phyloP scores from a whole-genome alignment of 345 rosid species.

The Clausena lansium region DNA sequence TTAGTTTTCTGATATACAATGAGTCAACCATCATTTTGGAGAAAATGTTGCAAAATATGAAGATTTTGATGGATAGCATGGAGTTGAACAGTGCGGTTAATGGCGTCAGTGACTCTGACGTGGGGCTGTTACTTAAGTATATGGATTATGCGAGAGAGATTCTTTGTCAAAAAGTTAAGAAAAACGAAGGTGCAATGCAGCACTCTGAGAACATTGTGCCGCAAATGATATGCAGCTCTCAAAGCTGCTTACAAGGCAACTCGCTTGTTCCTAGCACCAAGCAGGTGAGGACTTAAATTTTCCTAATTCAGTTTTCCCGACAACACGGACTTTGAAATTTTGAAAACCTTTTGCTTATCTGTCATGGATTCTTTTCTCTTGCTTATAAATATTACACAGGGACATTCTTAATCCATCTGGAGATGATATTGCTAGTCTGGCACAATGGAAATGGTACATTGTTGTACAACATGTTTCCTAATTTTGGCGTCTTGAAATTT shows the following conservation, averaged over 20 bases:
- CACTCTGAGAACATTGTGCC: conserved; percentile 19
- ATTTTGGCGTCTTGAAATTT: not conserved
- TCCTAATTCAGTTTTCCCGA: not conserved
- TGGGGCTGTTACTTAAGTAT: conserved; percentile 37
- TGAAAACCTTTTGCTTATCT: not conserved
- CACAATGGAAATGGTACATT: not conserved
- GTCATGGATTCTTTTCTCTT: not conserved
- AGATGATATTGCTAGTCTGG: not conserved
- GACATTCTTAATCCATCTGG: not conserved
- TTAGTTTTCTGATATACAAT: conserved; percentile 53
- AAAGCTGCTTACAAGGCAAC: conserved; percentile 32
- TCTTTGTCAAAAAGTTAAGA: conserved; percentile 31
- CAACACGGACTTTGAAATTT: not conserved
- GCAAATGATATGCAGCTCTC: conserved; percentile 24
- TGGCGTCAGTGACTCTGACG: conserved; percentile 39
- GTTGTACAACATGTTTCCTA: not conserved
- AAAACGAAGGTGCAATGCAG: conserved; percentile 18
- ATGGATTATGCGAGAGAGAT: conserved; percentile 46
- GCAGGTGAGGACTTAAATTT: conserved; percentile 45
- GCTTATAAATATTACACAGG: not conserved
- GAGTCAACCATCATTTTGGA: conserved; percentile 53
- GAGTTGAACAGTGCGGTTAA: conserved; percentile 25
- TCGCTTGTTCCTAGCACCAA: conserved; percentile 25
- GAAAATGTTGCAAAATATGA: conserved; percentile 53
- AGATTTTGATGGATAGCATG: conserved; percentile 36